A percentile compares a stretch with the other conserved stretches of the same genome.
Conservation (phyloP, 1,284 basidiomycete genomes). For the Marasmius fiardii region DNA sequence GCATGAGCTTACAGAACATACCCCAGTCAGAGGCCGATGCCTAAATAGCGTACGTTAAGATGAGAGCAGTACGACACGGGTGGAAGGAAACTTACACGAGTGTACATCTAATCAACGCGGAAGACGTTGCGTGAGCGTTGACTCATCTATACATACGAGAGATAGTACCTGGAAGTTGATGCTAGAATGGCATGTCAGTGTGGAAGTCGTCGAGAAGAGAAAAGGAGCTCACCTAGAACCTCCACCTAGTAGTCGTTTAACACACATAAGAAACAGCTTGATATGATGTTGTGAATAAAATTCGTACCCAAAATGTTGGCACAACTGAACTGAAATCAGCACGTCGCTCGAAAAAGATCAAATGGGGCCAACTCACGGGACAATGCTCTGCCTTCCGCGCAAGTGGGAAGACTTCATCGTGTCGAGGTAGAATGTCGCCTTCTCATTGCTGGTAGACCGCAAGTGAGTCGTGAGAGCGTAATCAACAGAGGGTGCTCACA, state of each 20-base stretch:
- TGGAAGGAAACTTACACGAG: constrained; percentile 38
- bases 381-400: constrained; percentile 62
- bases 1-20: constrained; percentile 18
- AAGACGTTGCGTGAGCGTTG: constrained; percentile 1
- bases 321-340: constrained; percentile 44
- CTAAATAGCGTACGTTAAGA: constrained; percentile 21
- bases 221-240: constrained; percentile 42
- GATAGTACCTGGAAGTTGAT: constrained; percentile 64
- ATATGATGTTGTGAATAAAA: neutral
- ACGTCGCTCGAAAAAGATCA: too few species aligned
- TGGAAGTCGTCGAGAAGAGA: constrained; percentile 3
- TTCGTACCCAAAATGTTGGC: constrained; percentile 59
- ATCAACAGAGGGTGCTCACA: constrained; percentile 38
- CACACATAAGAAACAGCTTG: neutral
- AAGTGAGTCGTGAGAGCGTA: neutral
- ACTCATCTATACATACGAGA: neutral
- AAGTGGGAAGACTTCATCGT: constrained; percentile 53
- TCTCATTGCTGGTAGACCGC: constrained; percentile 52
- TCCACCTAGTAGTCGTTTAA: constrained; percentile 32
- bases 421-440: constrained; percentile 69
- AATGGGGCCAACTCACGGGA: constrained; percentile 66
- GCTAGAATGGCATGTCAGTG: constrained; percentile 28
- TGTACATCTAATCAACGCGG: constrained; percentile 50
- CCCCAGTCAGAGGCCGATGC: constrained; percentile 72
- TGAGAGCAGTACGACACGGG: constrained; percentile 1